Evolutionary conservation across 2,329 filamentous ascomycete species (phyloP), one percentile per base, ranked within the genome.

Genomic region (Fusarium udum): DNA sequence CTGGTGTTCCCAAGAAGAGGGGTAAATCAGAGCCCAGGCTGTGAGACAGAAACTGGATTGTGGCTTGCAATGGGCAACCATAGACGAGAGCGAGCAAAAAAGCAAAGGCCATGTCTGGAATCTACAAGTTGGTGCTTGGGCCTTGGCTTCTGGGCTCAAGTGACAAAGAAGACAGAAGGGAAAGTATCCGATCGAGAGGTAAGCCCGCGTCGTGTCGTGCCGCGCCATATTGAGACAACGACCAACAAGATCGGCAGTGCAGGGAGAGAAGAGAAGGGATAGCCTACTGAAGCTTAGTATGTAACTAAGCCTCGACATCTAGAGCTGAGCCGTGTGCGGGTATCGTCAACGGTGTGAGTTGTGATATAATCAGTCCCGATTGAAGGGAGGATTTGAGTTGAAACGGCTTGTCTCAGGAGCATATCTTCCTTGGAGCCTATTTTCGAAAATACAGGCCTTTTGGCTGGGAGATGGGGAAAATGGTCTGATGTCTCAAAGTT

Each of bases 141-240:
- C 68, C 53, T 72, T 72, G 58, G 53, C 36, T 37, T 28, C 26
- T 61, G 59, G 56, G 51, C 51, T 37, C 42, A n/a, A 57, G 28
- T 37, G 39, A 61, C 63, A 63, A 67, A 49, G 45, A 57, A 43
- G 48, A 46, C 28, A 48, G 42, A 24, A 31, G 42, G 53, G 51
- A 36, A 48, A 42, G 56, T 34, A 71, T 62, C 71, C 46, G 67
- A 74, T 67, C 51, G 58, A 67, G 40, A 67, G 66, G 70, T 56
- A 52, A 73, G 51, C 40, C 62, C 39, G 46, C 39, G 32, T 34
- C 28, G 62, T 59, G 52, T 58, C 46, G 53, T 63, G 62, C 69
- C 66, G 60, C 46, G 39, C 66, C 61, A 70, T 61, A 39, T 40
- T 51, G 57, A 67, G 39, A 51, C 61, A 43, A 59, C 16, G 32